Evolutionary conservation across 306 rosid species (phyloP).

Genomic region (Casuarina cunninghamiana): DNA sequence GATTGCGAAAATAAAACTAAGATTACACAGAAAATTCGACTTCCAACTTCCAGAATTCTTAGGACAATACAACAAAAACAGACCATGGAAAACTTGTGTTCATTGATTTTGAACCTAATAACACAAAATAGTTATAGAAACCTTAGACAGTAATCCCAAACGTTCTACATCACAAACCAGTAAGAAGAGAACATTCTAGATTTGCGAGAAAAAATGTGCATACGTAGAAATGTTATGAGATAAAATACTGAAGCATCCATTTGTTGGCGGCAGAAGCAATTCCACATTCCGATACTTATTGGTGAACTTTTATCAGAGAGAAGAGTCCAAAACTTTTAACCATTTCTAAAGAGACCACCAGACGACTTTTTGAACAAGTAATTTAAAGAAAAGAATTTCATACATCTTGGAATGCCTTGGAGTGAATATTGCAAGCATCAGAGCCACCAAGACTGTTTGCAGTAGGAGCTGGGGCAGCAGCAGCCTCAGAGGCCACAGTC

Average conservation of each 20-base stretch:
- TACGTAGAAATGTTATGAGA: background rate
- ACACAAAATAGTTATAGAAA: background rate
- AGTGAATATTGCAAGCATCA: constrained; percentile 59
- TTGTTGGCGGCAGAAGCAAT: background rate
- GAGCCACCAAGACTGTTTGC: constrained; percentile 47
- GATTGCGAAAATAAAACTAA: background rate
- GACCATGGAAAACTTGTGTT: background rate
- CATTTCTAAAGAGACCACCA: background rate
- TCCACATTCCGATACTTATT: background rate
- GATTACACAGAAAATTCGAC: background rate
- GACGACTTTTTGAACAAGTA: background rate
- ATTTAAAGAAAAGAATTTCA: constrained; percentile 11
- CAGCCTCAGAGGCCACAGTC: constrained; percentile 49
- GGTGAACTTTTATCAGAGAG: background rate
- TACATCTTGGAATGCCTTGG: constrained; percentile 91
- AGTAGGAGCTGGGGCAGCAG: constrained; percentile 56
- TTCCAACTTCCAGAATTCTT: background rate
- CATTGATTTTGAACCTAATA: background rate
- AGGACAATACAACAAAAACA: background rate
- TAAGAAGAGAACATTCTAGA: background rate
- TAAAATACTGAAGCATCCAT: background rate
- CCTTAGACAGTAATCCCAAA: background rate
- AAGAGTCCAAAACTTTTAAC: background rate
- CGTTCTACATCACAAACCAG: background rate
- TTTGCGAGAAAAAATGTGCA: background rate